Conservation (phyloP, 352 stramenopile species). For the Phytophthora macrochlamydospora region DNA sequence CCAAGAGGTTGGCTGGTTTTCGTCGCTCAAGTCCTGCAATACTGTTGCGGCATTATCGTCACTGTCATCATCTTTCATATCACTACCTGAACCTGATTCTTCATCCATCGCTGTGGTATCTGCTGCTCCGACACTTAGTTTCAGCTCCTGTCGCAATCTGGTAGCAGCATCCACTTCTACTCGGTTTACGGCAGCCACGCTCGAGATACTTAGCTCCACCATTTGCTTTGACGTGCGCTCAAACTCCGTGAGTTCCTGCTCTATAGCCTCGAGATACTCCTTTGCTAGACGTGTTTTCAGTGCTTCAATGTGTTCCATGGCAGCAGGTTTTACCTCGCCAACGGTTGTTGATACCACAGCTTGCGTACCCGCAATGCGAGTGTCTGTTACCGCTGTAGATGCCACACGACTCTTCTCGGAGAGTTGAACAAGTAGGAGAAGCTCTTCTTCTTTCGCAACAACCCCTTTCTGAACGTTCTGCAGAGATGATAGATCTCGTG, state of each 20-base stretch:
- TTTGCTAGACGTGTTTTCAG: conserved; percentile 39
- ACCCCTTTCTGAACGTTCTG: conserved; percentile 28
- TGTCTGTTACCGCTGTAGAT: conserved; percentile 36
- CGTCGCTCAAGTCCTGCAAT: no score
- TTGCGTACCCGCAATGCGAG: conserved; percentile 51
- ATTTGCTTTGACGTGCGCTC: conserved; percentile 25
- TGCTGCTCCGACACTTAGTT: background rate
- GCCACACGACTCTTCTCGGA: conserved; percentile 50
- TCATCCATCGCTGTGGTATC: no score
- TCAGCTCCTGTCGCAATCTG: conserved; percentile 16
- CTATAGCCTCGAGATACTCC: conserved; percentile 38
- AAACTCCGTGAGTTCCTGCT: conserved; percentile 44
- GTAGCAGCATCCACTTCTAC: conserved; percentile 9
- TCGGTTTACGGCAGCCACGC: conserved; percentile 3
- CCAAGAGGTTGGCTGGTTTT: no score
- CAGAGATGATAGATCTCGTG: conserved; percentile 14
- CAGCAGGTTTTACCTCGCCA: conserved; percentile 39
- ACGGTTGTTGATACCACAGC: conserved; percentile 43
- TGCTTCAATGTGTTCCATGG: conserved; percentile 43
- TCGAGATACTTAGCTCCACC: conserved; percentile 11
- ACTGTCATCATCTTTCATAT: no score
- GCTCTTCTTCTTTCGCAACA: conserved; percentile 43
- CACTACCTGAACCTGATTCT: no score
- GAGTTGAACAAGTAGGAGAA: conserved; percentile 46
- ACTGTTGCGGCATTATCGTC: no score